Evolutionary conservation across 352 stramenopile species (phyloP).

Genomic region (Pythium scleroteichum): DNA sequence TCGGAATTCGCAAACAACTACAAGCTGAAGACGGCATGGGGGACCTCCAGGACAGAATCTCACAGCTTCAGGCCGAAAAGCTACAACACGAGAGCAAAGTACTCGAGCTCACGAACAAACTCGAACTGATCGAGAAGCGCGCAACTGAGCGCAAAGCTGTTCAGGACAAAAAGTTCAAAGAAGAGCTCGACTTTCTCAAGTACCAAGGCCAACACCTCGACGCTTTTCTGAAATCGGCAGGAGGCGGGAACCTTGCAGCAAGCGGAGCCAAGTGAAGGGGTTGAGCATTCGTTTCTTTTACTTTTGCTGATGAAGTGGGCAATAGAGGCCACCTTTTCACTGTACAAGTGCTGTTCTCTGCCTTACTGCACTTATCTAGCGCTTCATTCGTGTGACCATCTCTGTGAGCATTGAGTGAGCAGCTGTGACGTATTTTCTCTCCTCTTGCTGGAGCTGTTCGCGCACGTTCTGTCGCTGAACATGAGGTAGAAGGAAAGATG

Average conservation of each 20-base stretch:
- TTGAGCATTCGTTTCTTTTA: background rate
- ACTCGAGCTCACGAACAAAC: conserved; percentile 87
- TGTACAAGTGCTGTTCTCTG: background rate
- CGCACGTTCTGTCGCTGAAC: conserved; percentile 69
- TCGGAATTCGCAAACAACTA: conserved; percentile 93
- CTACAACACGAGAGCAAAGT: conserved; percentile 81
- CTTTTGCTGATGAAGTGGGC: background rate
- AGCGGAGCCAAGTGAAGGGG: conserved; percentile 15
- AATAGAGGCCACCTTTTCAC: background rate
- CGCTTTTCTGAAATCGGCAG: conserved; percentile 91
- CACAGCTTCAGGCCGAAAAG: conserved; percentile 55
- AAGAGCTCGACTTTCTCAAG: conserved; percentile 95
- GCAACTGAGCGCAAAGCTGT: conserved; percentile 83
- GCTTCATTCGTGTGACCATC: conserved; percentile 22
- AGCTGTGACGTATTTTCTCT: conserved; percentile 69
- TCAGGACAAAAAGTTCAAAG: conserved; percentile 94
- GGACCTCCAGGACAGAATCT: conserved; percentile 73
- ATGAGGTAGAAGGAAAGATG: conserved; percentile 78
- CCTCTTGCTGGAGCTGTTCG: conserved; percentile 53
- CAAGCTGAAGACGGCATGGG: conserved; percentile 92
- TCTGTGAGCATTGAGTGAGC: conserved; percentile 61
- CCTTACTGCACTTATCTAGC: background rate
- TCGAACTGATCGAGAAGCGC: conserved; percentile 93
- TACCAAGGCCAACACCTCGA: conserved; percentile 96
- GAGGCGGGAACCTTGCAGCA: conserved; percentile 39